A percentile compares a stretch with the other conserved stretches of the same genome.
Evolutionary conservation across 1,284 basidiomycete species (phyloP).

Genomic region (Pseudozyma sp.): DNA sequence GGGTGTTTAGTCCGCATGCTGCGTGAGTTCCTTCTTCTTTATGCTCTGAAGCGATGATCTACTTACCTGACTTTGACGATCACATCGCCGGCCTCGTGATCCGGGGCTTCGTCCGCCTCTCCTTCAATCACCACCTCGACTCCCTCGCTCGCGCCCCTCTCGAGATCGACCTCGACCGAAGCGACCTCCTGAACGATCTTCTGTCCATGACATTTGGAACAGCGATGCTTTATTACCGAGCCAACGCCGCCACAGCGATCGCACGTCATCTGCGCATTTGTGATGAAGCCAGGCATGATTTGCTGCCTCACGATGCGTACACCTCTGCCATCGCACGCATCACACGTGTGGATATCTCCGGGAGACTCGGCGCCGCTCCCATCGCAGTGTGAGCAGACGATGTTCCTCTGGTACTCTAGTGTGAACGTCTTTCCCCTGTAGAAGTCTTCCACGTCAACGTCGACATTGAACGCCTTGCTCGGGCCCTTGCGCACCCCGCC

Average conservation of each 20-base stretch:
- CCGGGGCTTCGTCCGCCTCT: slow-evolving; percentile 63
- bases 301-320: slow-evolving; percentile 65
- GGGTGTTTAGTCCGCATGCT: not conserved
- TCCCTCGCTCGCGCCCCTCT: slow-evolving; percentile 61
- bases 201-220: slow-evolving; percentile 57
- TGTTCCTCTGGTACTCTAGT: slow-evolving; percentile 57
- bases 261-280: slow-evolving; percentile 63
- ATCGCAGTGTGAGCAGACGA: slow-evolving; percentile 65
- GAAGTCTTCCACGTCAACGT: slow-evolving; percentile 59
- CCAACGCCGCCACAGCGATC: slow-evolving; percentile 62
- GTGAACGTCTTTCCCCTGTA: slow-evolving; percentile 60
- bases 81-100: slow-evolving; percentile 65
- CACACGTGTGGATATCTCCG: slow-evolving; percentile 62
- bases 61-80: slow-evolving; percentile 58
- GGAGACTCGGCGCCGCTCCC: slow-evolving; percentile 65
- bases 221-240: slow-evolving; percentile 57
- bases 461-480: slow-evolving; percentile 62
- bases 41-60: not conserved
- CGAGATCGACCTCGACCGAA: slow-evolving; percentile 63
- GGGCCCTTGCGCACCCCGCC: slow-evolving; percentile 58
- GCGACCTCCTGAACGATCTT: slow-evolving; percentile 59
- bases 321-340: slow-evolving; percentile 59
- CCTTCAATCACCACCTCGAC: slow-evolving; percentile 61
- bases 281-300: slow-evolving; percentile 68
- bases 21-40: not conserved